Evolutionary conservation across 805 yeast genomes (phyloP).

Genomic region (Zygosaccharomyces lentus): DNA sequence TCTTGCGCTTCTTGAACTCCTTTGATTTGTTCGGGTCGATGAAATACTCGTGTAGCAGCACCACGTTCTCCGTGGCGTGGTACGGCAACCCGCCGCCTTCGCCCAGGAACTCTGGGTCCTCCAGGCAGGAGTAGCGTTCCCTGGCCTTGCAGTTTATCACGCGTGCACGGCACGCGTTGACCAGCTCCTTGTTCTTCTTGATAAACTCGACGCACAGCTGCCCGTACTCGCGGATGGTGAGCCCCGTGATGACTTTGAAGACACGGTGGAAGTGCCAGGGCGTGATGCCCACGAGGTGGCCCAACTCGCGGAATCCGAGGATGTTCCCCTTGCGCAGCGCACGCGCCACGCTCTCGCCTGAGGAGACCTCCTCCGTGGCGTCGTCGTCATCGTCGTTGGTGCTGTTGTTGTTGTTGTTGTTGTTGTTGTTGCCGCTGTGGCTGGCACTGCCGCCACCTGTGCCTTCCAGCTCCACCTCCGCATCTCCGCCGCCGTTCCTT

Average conservation of each 20-base stretch:
- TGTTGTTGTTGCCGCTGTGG: slow-evolving; percentile 2
- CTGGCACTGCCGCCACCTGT: not conserved
- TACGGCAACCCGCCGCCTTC: slow-evolving; percentile 20
- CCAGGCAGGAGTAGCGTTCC: slow-evolving; percentile 20
- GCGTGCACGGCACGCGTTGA: slow-evolving; percentile 19
- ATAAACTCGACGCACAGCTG: slow-evolving; percentile 70
- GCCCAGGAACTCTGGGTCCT: slow-evolving; percentile 18
- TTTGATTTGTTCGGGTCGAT: slow-evolving; percentile 26
- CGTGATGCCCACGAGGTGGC: slow-evolving; percentile 73
- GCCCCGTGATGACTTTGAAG: slow-evolving; percentile 77
- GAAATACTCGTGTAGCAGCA: slow-evolving; percentile 23
- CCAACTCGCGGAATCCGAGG: slow-evolving; percentile 79
- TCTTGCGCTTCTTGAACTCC: slow-evolving; percentile 23
- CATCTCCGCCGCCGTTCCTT: slow-evolving; percentile 2
- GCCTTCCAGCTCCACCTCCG: not conserved
- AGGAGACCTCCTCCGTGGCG: slow-evolving; percentile 14
- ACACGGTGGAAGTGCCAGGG: slow-evolving; percentile 96
- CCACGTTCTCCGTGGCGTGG: slow-evolving; percentile 23
- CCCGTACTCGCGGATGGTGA: slow-evolving; percentile 86
- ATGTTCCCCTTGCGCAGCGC: slow-evolving; percentile 65
- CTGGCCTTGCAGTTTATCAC: slow-evolving; percentile 14
- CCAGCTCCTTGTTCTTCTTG: slow-evolving; percentile 32
- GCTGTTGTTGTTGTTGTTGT: not conserved
- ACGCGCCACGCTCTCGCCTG: slow-evolving; percentile 17
- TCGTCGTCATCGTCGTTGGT: slow-evolving; percentile 6